phyloP scores from a whole-genome alignment of 2,329 filamentous ascomycete genomes.

The Scleromitrula shiraiana region DNA sequence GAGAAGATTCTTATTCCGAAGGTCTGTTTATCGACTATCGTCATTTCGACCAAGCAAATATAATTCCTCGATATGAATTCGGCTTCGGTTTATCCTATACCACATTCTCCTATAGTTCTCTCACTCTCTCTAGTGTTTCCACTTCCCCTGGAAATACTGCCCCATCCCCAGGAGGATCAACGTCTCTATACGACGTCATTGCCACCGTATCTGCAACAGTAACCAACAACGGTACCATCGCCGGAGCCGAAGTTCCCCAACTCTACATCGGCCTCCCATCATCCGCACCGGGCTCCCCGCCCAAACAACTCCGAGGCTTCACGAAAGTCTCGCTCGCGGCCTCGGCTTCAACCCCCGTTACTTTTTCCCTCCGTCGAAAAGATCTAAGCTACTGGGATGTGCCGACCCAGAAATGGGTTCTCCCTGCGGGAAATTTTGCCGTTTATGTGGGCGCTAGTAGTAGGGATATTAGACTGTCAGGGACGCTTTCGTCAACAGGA shows the following conservation, averaged over 20 bases:
- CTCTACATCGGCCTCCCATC: constrained; percentile 32
- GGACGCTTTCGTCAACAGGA: constrained; percentile 3
- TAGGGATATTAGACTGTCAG: constrained; percentile 22
- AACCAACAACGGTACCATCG: constrained; percentile 51
- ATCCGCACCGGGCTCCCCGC: constrained; percentile 37
- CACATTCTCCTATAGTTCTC: constrained; percentile 34
- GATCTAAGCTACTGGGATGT: constrained; percentile 59
- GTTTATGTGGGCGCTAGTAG: constrained; percentile 23
- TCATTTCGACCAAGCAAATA: constrained; percentile 38
- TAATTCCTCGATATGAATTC: constrained; percentile 33
- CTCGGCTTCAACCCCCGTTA: constrained; percentile 37
- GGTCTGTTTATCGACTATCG: constrained; percentile 46
- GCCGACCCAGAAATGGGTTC: constrained; percentile 47
- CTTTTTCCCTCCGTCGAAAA: constrained; percentile 32
- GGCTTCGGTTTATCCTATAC: constrained; percentile 49
- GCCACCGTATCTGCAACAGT: constrained; percentile 52
- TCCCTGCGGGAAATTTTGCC: constrained; percentile 27
- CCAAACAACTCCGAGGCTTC: constrained; percentile 56
- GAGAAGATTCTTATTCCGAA: constrained; percentile 34
- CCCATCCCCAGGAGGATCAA: constrained; percentile 38
- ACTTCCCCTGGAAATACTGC: constrained; percentile 5
- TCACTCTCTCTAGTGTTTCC: constrained; percentile 13
- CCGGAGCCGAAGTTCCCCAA: constrained; percentile 46
- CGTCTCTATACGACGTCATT: constrained; percentile 54
- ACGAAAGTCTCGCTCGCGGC: constrained; percentile 45